These are phyloP conservation scores for Eleusine coracana DNA, from an alignment of 176 grass and related monocot genomes.

Conservation along the genomic window DNA sequence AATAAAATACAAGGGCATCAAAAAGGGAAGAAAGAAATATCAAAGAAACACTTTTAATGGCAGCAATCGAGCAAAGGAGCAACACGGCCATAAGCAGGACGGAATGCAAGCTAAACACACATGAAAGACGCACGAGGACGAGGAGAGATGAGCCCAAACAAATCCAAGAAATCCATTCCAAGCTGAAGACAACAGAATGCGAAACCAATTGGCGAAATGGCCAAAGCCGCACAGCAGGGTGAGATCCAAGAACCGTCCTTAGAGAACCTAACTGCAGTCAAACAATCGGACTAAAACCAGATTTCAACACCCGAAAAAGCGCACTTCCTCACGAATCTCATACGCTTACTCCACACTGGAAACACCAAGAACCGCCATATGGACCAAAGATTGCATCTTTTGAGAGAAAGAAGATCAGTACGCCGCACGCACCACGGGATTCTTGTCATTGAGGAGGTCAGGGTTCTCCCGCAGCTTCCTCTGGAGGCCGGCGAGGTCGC, in stretches of 20 bases:
- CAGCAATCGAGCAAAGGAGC: slow-evolving; percentile 22
- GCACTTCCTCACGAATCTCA: slow-evolving; percentile 33
- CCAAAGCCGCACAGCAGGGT: no score
- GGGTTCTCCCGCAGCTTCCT: slow-evolving; percentile 73
- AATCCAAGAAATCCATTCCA: no score
- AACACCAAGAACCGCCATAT: slow-evolving; percentile 23
- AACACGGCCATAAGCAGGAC: neutral
- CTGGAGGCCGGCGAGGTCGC: slow-evolving; percentile 76
- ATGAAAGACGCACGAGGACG: no score
- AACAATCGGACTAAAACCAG: neutral
- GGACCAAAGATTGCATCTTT: slow-evolving; percentile 42
- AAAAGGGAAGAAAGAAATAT: slow-evolving; percentile 16
- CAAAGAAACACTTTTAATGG: neutral
- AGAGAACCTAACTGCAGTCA: neutral
- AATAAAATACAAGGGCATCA: neutral
- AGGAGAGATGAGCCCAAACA: no score
- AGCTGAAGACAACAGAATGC: no score
- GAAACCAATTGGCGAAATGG: neutral
- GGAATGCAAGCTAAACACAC: slow-evolving; percentile 2
- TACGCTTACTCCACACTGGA: slow-evolving; percentile 19
- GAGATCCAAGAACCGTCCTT: slow-evolving; percentile 3
- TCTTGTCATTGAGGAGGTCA: slow-evolving; percentile 77
- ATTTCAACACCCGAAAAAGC: neutral
- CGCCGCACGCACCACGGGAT: slow-evolving; percentile 61
- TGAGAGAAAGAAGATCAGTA: neutral